Evolutionary conservation across 176 grass and related monocot species (phyloP), one percentile per base, ranked within the genome.

Genomic region (Oryza officinalis): DNA sequence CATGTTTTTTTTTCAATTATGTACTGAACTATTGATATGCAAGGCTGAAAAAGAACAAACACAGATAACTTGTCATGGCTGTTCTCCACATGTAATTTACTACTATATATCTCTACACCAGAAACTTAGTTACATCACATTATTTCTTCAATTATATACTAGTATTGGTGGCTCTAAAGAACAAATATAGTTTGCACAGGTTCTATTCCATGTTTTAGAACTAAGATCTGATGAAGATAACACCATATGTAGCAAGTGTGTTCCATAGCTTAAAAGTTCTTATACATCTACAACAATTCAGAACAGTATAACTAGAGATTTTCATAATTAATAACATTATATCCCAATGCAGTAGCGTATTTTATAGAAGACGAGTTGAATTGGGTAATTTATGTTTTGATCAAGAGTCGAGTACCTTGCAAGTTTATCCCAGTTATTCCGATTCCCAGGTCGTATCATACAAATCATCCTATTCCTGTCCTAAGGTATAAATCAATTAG

Each of bases 401-500:
- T 23, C 43, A 73, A 31, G 54, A 78, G 8, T 52, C 6, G 13
- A 72, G 22, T 25, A 23, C 57, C 6, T 28, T 20, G 14, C 15
- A 40, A 28, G 22, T n/a, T 20, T 43, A 26, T 31, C 28, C 17
- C 45, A 47, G 25, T 40, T 22, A 72, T 79, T 66, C 38, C 10
- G 49, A 71, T 71, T 72, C 59, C 49, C 49, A 72, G 80, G 50
- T 67, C 30, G 18, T n/a, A 31, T 46, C 38, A 79, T 20, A 45
- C 57, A n/a, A 61, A 23, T 11, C 57, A 61, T 11, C 57, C 8
- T 61, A 61, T 61, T 25, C 20, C 20, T 66, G 22, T n/a, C 63
- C 27, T 47, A 49, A 27, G 18, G 15, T 46, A 66, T 63, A 45
- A 26, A 65, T 78, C 59, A 65, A 26, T 38, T 43, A 61, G 57